Percentiles rank a stretch among this genome's conserved stretches.
Conservation (phyloP, 768 basidiomycete species). For the Boletus edulis region DNA sequence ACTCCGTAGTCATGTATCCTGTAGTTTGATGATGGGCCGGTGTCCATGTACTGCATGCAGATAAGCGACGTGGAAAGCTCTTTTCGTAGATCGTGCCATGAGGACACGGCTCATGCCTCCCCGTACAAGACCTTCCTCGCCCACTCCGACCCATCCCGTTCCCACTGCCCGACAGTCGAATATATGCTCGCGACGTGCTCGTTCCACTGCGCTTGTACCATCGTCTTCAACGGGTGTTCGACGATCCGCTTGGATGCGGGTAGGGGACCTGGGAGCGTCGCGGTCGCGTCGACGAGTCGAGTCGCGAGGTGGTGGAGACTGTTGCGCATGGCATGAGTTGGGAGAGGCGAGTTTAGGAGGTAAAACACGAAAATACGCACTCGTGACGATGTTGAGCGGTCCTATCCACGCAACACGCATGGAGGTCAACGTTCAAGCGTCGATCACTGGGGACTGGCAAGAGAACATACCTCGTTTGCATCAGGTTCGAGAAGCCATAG, state of each 20-base stretch:
- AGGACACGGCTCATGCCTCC: constrained; percentile 1
- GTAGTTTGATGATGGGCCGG: no score
- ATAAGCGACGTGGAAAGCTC: neutral
- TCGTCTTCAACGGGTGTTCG: constrained; percentile 42
- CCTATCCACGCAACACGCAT: constrained; percentile 28
- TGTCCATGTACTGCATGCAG: no score
- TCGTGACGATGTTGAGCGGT: constrained; percentile 55
- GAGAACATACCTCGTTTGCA: constrained; percentile 44
- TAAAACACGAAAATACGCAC: constrained; percentile 29
- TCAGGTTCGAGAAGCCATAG: constrained; percentile 68
- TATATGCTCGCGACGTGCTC: constrained; percentile 48
- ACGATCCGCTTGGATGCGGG: constrained; percentile 54
- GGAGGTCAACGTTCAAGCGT: neutral
- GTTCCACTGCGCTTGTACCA: constrained; percentile 60
- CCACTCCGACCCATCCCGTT: constrained; percentile 46
- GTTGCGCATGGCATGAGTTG: neutral
- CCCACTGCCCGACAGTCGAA: constrained; percentile 43
- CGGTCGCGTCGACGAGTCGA: constrained; percentile 50
- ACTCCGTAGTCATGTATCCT: neutral
- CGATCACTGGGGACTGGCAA: no score
- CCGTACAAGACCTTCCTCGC: constrained; percentile 47
- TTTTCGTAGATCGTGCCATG: no score
- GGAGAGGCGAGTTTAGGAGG: neutral
- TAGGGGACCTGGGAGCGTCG: constrained; percentile 46
- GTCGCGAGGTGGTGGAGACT: constrained; percentile 51